phyloP scores from a whole-genome alignment of 768 basidiomycete species.

The Tricholoma sp. region DNA sequence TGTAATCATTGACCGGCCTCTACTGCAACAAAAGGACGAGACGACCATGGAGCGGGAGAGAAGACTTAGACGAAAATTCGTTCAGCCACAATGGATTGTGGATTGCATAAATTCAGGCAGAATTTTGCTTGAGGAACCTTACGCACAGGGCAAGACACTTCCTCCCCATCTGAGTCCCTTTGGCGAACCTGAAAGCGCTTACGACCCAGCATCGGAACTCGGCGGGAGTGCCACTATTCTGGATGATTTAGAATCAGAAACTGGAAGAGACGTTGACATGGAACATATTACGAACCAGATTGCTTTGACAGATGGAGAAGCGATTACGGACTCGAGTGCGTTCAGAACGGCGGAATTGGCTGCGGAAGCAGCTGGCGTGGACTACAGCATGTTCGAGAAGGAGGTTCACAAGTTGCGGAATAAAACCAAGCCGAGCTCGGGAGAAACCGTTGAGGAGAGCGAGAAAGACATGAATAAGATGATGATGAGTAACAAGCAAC shows the following conservation, averaged over 20 bases:
- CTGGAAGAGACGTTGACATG: slow-evolving; percentile 27
- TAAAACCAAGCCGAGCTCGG: slow-evolving; percentile 24
- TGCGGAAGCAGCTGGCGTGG: slow-evolving; percentile 84
- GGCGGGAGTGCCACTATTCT: slow-evolving; percentile 28
- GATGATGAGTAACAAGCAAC: slow-evolving; percentile 95
- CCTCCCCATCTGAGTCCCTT: slow-evolving; percentile 98
- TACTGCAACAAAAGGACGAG: slow-evolving; percentile 43
- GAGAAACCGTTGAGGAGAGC: slow-evolving; percentile 30
- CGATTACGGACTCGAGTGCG: slow-evolving; percentile 55
- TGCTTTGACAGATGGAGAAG: slow-evolving; percentile 25
- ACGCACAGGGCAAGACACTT: slow-evolving; percentile 77
- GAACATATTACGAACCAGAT: slow-evolving; percentile 27
- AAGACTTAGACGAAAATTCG: slow-evolving; percentile 69
- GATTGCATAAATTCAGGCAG: slow-evolving; percentile 90
- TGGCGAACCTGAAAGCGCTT: slow-evolving; percentile 73
- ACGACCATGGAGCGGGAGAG: slow-evolving; percentile 55
- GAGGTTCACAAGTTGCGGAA: slow-evolving; percentile 59
- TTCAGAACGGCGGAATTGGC: slow-evolving; percentile 85
- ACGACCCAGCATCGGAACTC: slow-evolving; percentile 52
- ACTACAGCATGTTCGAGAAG: slow-evolving; percentile 74
- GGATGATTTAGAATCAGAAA: slow-evolving; percentile 28
- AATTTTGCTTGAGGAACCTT: slow-evolving; percentile 79
- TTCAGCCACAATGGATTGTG: slow-evolving; percentile 98
- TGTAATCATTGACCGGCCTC: slow-evolving; percentile 89
- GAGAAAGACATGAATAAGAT: slow-evolving; percentile 95